phyloP scores from a whole-genome alignment of 352 stramenopile species.

The Pythium phragmiticola region DNA sequence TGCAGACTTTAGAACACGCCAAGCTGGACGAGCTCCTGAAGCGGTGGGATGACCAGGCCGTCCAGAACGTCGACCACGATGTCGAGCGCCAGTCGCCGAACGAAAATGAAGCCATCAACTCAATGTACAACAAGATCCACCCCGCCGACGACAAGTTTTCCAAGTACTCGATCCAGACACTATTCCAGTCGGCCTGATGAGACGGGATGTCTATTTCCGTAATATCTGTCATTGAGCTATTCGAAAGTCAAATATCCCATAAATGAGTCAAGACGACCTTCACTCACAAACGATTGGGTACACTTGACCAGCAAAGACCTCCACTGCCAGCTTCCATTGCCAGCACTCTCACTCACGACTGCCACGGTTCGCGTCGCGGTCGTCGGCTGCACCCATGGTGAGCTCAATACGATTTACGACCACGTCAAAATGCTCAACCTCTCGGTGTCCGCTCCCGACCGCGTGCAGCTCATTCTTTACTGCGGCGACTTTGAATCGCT shows the following conservation, averaged over 20 bases:
- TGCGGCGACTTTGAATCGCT: conserved; percentile 99
- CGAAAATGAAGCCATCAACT: conserved; percentile 28
- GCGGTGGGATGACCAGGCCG: conserved; percentile 20
- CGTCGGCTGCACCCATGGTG: conserved; percentile 97
- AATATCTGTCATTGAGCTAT: neutral
- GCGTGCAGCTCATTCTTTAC: conserved; percentile 95
- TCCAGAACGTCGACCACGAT: conserved; percentile 5
- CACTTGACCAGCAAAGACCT: neutral
- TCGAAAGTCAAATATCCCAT: neutral
- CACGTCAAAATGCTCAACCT: conserved; percentile 89
- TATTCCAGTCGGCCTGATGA: conserved; percentile 17
- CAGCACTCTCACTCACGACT: neutral
- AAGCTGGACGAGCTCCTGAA: conserved; percentile 16
- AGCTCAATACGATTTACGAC: conserved; percentile 98
- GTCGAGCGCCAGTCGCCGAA: conserved; percentile 11
- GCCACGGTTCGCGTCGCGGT: conserved; percentile 85
- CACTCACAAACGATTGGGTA: conserved; percentile 2
- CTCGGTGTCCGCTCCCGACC: conserved; percentile 61
- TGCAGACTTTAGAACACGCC: neutral
- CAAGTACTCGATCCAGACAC: conserved; percentile 26
- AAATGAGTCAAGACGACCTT: neutral
- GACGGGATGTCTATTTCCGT: neutral
- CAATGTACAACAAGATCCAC: conserved; percentile 27
- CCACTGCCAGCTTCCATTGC: too few species aligned
- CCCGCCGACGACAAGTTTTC: conserved; percentile 28